A percentile compares a stretch with the other conserved stretches of the same genome.
Conservation (phyloP, 345 rosid genomes). For the Nasturtium officinale region DNA sequence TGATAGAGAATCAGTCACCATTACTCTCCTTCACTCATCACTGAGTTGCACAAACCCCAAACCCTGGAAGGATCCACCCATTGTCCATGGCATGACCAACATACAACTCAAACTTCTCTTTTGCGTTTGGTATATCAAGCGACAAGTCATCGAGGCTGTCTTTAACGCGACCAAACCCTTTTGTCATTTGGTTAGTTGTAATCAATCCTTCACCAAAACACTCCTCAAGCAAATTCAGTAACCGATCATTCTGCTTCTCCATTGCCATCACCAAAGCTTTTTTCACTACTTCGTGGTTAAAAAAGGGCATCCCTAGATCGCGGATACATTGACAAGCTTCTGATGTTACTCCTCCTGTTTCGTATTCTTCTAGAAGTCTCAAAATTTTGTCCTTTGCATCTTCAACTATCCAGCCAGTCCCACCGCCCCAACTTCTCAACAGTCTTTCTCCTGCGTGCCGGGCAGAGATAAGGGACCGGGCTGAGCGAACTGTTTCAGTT, state of each 20-base stretch:
- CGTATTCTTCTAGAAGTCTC: slow-evolving; percentile 92
- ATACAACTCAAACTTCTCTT: slow-evolving; percentile 74
- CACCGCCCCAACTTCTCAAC: slow-evolving; percentile 99
- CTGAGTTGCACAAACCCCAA: slow-evolving; percentile 45
- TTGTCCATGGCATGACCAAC: slow-evolving; percentile 66
- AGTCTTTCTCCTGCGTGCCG: slow-evolving; percentile 98
- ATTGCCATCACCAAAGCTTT: slow-evolving; percentile 99
- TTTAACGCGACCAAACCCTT: slow-evolving; percentile 81
- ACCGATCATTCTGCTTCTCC: slow-evolving; percentile 96
- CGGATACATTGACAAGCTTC: slow-evolving; percentile 99
- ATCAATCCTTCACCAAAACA: slow-evolving; percentile 89
- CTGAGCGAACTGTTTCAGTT: slow-evolving; percentile 75
- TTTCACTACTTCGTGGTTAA: slow-evolving; percentile 98
- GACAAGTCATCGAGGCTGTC: slow-evolving; percentile 96
- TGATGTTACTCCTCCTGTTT: slow-evolving; percentile 80
- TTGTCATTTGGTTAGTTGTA: slow-evolving; percentile 89
- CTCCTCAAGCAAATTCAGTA: slow-evolving; percentile 81
- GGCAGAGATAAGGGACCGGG: slow-evolving; percentile 79
- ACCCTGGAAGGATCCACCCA: slow-evolving; percentile 77
- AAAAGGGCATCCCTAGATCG: slow-evolving; percentile 96
- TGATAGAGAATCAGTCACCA: slow-evolving; percentile 33
- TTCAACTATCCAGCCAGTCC: slow-evolving; percentile 98
- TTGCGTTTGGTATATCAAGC: slow-evolving; percentile 91
- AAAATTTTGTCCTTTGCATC: slow-evolving; percentile 98
- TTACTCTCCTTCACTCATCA: slow-evolving; percentile 31